Percentiles rank a stretch among this genome's conserved stretches.
phyloP scores from a whole-genome alignment of 371 early-diverging fungal genomes.

The Syncephalastrum sp. region DNA sequence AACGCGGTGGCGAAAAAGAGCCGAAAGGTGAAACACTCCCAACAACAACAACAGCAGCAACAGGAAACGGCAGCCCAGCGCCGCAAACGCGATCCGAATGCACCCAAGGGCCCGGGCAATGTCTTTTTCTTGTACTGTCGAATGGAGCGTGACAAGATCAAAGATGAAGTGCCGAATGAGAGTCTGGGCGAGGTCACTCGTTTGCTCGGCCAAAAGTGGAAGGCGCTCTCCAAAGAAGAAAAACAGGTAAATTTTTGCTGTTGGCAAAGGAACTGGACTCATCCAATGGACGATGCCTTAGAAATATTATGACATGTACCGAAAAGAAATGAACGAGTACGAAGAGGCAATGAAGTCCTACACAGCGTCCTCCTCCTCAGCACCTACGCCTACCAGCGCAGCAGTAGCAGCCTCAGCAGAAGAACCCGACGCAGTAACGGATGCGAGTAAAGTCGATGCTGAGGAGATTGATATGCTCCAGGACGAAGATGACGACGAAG shows the following conservation, averaged over 20 bases:
- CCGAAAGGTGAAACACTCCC: conserved; percentile 1
- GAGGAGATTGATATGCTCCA: too few relatives aligned
- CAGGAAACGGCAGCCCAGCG: conserved; percentile 10
- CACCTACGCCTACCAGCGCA: too few relatives aligned
- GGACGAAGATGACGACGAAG: too few relatives aligned
- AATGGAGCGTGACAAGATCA: conserved; percentile 54
- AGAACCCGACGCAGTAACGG: too few relatives aligned
- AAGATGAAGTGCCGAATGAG: conserved; percentile 54
- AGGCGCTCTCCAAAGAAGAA: conserved; percentile 44
- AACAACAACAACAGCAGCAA: conserved; percentile 6
- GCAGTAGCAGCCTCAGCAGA: too few relatives aligned
- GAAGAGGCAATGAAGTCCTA: conserved; percentile 53
- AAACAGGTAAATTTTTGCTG: conserved; percentile 41
- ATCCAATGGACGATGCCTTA: conserved; percentile 10
- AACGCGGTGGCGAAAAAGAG: not conserved
- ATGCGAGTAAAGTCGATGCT: too few relatives aligned
- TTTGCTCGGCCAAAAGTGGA: conserved; percentile 53
- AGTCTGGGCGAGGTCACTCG: conserved; percentile 51
- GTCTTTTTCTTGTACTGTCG: conserved; percentile 66
- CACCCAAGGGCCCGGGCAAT: conserved; percentile 67
- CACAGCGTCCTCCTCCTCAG: conserved; percentile 1
- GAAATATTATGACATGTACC: conserved; percentile 52
- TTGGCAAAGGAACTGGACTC: not conserved
- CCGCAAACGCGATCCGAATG: conserved; percentile 59
- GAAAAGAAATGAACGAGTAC: conserved; percentile 49